Base-by-base conservation (phyloP, 2,329 filamentous ascomycete species). In the Neofusicoccum ribis region DNA sequence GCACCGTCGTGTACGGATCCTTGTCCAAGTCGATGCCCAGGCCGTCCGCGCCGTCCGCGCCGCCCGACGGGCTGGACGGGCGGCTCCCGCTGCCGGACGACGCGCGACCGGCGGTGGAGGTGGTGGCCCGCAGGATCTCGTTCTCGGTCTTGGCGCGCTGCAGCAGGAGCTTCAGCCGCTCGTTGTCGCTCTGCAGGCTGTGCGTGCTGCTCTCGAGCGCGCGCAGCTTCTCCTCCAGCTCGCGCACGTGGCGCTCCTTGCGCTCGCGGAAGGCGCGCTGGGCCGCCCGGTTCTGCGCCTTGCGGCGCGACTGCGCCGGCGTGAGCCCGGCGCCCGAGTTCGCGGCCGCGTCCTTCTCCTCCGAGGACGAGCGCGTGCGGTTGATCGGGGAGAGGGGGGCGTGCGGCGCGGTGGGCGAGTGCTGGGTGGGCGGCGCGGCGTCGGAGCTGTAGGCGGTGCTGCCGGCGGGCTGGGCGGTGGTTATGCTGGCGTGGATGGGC, bases 251-350 rank as follows among this genome's bases (percentile, higher is more conserved):
- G 65, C 89, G 90, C 77, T 98, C 94, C 78, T 98, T 98, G 70
- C 94, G 90, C 79, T 98, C 94, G 67, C 94, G 92, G 78, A 98
- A 98, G 37, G 95, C 94, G 71, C 94, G 90, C 84, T 98, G 95
- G 54, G 89, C 89, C 76, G 89, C 89, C 72, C 89, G 79, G 69
- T 91, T 91, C 73, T 91, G 89, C 56, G 87, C 88, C 76, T 91
- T 91, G 69, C 89, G 82, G 69, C 80, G 71, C 70, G 87, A 86
- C 71, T 82, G 81, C 56, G 79, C 80, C 31, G 80, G 79, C 62
- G 81, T 83, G 58, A 82, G 71, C 47, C 61, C 66, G 52, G 41
- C 34, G 8, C n/a, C 9, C 27, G n/a, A 14, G 59, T 15, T 11
- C 14, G 36, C 34, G 50, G 12, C 14, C 50, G 27, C 41, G 49